Evolutionary conservation across 768 basidiomycete species (phyloP).

Genomic region (Leccinum boreale): DNA sequence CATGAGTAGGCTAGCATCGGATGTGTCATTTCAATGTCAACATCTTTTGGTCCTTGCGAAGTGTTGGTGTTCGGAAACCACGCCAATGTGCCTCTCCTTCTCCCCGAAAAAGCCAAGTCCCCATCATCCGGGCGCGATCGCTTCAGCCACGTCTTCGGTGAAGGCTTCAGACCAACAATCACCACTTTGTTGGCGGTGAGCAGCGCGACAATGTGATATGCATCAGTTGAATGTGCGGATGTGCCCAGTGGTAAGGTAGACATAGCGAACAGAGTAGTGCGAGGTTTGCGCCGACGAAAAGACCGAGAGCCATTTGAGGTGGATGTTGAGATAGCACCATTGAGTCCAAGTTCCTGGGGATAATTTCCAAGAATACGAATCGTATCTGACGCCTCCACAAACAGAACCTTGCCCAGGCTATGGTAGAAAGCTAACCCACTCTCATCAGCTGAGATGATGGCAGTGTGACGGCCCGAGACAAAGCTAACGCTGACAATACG

Average conservation of each 20-base stretch:
- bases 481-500: conserved; percentile 82
- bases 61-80: conserved; percentile 73
- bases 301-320: conserved; percentile 23
- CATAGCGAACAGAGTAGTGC: conserved; percentile 75
- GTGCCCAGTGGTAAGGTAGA: conserved; percentile 80
- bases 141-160: conserved; percentile 90
- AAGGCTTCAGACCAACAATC: conserved; percentile 88
- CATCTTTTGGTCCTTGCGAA: conserved; percentile 23
- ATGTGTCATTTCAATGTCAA: conserved; percentile 28
- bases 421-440: conserved; percentile 93
- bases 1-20: conserved; percentile 85
- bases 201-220: conserved; percentile 76
- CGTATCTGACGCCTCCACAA: conserved; percentile 92
- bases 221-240: conserved; percentile 68
- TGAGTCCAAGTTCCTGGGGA: conserved; percentile 44
- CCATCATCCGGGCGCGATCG: conserved; percentile 53
- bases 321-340: conserved; percentile 5
- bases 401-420: conserved; percentile 88
- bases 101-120: conserved; percentile 39
- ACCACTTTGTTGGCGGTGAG: conserved; percentile 90
- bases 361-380: conserved; percentile 93
- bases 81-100: conserved; percentile 62
- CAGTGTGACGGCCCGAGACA: conserved; percentile 89
- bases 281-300: conserved; percentile 45
- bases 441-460: conserved; percentile 87